Evolutionary conservation across 2,329 filamentous ascomycete genomes (phyloP), one percentile per base, ranked within the genome.

Genomic region (Botrytis pseudocinerea): DNA sequence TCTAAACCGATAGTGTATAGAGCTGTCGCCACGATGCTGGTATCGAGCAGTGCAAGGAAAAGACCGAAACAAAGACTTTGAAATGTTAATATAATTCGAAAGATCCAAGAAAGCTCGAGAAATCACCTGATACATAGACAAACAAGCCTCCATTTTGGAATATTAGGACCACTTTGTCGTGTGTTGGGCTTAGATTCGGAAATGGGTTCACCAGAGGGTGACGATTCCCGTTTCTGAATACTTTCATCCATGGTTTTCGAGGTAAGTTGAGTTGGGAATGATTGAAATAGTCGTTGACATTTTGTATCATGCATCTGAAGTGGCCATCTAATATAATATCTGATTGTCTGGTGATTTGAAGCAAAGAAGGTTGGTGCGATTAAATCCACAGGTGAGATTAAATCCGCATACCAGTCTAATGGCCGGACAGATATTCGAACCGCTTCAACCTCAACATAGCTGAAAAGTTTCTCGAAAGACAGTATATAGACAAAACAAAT

Each of bases 21-120:
- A 65, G 86, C 86, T 28, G 88, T 90, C 1, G 88, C 87, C 2
- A 91, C 85, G 60, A 90, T 90, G 6, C 88, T 88, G 1, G 86
- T 85, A 78, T 90, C 88, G n/a, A 89, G 79, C 76, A 89, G 85
- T n/a, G 89, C 86, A 61, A 90, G 83, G 71, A 89, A 87, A 2
- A 90, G 82, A 16, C 87, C 88, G 22, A 85, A 80, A 32, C 82
- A 84, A 16, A 88, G 80, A 25, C 86, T 89, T 28, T 54, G 16
- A n/a, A 54, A 54, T 54, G 51, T 28, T 28, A 54, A 28, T 4
- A 4, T 8, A 28, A 3, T 54, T 54, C 14, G 12, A 28, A 8
- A 8, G 1, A 8, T 28, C 6, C 0, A 28, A 28, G n/a, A 8
- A 2, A 54, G 14, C 1, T 28, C 14, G 14, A 8, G 6, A 2